phyloP scores from a whole-genome alignment of 768 basidiomycete species.

The Trametes villosa region DNA sequence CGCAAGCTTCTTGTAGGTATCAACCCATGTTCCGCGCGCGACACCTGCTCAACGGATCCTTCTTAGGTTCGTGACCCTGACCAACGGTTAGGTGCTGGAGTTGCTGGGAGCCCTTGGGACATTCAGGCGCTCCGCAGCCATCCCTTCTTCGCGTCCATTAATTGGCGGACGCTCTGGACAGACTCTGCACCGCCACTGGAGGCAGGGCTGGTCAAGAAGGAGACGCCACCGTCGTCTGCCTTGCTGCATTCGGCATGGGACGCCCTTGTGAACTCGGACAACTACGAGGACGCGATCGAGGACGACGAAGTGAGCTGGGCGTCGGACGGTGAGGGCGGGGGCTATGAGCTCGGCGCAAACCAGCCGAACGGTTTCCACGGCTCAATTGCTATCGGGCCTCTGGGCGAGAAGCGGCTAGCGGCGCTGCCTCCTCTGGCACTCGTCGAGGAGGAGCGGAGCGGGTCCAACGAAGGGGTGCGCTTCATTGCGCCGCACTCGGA shows the following conservation, averaged over 20 bases:
- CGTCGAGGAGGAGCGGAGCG: slow-evolving; percentile 17
- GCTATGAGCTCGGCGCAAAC: slow-evolving; percentile 2
- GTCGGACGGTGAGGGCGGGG: slow-evolving; percentile 45
- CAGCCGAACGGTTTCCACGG: slow-evolving; percentile 17
- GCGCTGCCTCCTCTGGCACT: slow-evolving; percentile 24
- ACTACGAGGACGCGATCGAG: slow-evolving; percentile 35
- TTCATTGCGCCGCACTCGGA: slow-evolving; percentile 27
- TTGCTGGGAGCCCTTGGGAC: slow-evolving; percentile 41
- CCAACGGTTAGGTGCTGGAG: slow-evolving; percentile 62
- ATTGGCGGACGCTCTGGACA: slow-evolving; percentile 71
- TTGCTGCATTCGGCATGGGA: slow-evolving; percentile 44
- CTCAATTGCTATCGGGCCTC: slow-evolving; percentile 47
- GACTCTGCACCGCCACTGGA: slow-evolving; percentile 60
- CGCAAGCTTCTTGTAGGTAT: slow-evolving; percentile 69
- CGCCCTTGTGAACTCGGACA: slow-evolving; percentile 59
- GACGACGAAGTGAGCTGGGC: slow-evolving; percentile 53
- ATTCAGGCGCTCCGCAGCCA: slow-evolving; percentile 59
- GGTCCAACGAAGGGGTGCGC: slow-evolving; percentile 26
- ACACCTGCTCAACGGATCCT: neutral
- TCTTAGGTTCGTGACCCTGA: slow-evolving; percentile 59
- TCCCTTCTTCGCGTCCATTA: slow-evolving; percentile 60
- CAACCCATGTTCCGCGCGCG: neutral
- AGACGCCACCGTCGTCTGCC: slow-evolving; percentile 29
- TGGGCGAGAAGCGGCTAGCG: slow-evolving; percentile 46
- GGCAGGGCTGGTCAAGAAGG: slow-evolving; percentile 60